phyloP scores from a whole-genome alignment of 768 basidiomycete species.

The Krasilnikovozyma curviuscula region DNA sequence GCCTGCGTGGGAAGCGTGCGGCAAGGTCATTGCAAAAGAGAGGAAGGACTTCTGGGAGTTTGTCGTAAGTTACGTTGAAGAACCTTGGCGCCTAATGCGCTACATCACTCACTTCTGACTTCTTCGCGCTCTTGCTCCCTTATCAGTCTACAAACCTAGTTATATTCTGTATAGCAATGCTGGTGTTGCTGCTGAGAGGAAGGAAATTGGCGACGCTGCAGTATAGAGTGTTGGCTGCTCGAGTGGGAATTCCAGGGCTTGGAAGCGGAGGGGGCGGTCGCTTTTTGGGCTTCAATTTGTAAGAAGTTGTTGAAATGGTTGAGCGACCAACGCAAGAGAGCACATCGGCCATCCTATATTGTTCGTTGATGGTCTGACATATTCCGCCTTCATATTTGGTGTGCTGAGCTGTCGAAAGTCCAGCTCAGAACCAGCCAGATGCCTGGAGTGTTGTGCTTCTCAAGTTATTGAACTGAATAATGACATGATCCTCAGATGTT shows the following conservation, averaged over 20 bases:
- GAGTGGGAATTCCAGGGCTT: constrained; percentile 44
- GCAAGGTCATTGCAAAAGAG: constrained; percentile 59
- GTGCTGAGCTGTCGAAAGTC: no score
- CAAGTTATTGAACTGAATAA: no score
- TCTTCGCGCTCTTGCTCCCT: background rate
- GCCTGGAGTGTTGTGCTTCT: no score
- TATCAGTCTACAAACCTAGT: constrained; percentile 38
- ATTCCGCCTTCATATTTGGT: no score
- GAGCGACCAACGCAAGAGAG: no score
- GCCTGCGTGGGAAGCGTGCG: constrained; percentile 83
- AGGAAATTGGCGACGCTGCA: constrained; percentile 50
- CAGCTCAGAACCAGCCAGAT: no score
- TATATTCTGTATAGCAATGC: constrained; percentile 46
- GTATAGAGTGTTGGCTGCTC: constrained; percentile 61
- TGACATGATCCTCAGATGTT: no score
- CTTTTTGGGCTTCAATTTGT: no score
- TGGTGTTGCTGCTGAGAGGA: constrained; percentile 48
- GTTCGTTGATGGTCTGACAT: no score
- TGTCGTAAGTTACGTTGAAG: constrained; percentile 37
- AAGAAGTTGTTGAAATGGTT: no score
- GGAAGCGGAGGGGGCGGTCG: background rate
- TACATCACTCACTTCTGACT: background rate
- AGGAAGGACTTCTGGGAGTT: constrained; percentile 81
- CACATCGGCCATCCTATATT: no score
- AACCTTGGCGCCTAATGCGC: background rate